Base-by-base conservation (phyloP, 2,329 filamentous ascomycete genomes). In the Cephalotrichum gorgonifer region DNA sequence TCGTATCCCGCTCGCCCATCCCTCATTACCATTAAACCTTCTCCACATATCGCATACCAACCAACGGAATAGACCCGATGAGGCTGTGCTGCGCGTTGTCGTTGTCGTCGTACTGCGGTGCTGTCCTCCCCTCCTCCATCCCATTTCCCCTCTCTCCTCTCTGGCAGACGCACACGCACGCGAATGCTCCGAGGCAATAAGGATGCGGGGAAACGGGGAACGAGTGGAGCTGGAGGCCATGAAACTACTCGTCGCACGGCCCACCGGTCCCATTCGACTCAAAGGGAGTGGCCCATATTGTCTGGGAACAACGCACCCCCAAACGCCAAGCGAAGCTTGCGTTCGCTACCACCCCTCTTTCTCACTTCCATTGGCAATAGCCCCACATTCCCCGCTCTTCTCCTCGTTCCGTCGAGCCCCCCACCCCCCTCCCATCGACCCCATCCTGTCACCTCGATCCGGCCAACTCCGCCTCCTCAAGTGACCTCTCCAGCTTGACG, bases 401-500 rank as follows among this genome's bases (percentile, higher is more conserved):
- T 17, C 35, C n/a, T 41, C 35, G n/a, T 23, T 41, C 35, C 35
- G n/a, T 17, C 14, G 15, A 12, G 20, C 20, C 35, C 17, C n/a
- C 35, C 14, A 17, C n/a, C 17, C n/a, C 35, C 12, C 39, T 14
- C 25, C 22, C 41, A 43, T 17, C 11, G 22, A 26, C 12, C 4
- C 22, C 22, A 25, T 25, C 41, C 15, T n/a, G 22, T 25, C 17
- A 41, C 20, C 14, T 25, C 17, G 44, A 23, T 20, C 31, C 30
- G 14, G 31, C 43, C 27, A 47, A 15, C 9, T 39, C 35, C 25
- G 15, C 35, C 28, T 38, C 48, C 31, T 42, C 48, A 17, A 52
- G 43, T 9, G 55, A 53, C 8, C 52, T 54, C 49, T 62, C 61
- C 38, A 69, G 49, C 25, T 55, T 56, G 56, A 58, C 58, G 23